phyloP scores from a whole-genome alignment of 164 flowering plant species.

The Platanus orientalis region DNA sequence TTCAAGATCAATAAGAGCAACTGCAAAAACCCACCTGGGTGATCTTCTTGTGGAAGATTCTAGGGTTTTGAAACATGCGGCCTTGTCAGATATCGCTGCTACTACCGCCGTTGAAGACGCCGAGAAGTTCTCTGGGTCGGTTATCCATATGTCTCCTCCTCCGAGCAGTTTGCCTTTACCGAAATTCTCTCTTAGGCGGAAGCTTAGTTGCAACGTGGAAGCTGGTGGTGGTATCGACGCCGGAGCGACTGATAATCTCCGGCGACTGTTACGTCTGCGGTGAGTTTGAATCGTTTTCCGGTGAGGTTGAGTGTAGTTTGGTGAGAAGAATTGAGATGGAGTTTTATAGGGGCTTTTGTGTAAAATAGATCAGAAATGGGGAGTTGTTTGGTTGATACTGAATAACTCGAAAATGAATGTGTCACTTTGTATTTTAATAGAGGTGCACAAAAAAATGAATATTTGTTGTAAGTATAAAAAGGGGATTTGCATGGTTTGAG shows the following conservation, averaged over 20 bases:
- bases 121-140: background rate
- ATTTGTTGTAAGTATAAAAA: too few relatives aligned
- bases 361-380: slow-evolving; percentile 3
- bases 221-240: slow-evolving; percentile 41
- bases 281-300: too few relatives aligned
- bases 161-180: slow-evolving; percentile 92
- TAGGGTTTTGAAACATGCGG: slow-evolving; percentile 21
- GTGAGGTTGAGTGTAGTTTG: too few relatives aligned
- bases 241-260: slow-evolving; percentile 21
- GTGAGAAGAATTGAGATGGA: too few relatives aligned
- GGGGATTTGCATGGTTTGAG: too few relatives aligned
- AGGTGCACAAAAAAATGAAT: too few relatives aligned
- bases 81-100: too few relatives aligned
- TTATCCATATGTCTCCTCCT: background rate
- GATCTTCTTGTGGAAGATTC: slow-evolving; percentile 38
- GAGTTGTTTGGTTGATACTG: too few relatives aligned
- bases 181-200: slow-evolving; percentile 54
- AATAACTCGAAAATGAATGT: too few relatives aligned
- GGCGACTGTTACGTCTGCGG: background rate
- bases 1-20: background rate
- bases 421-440: too few relatives aligned
- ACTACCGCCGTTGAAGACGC: too few relatives aligned
- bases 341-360: background rate
- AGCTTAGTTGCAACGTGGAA: slow-evolving; percentile 50
- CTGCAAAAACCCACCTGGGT: too few relatives aligned